Evolutionary conservation across 2,329 filamentous ascomycete species (phyloP), one percentile per base, ranked within the genome.

Genomic region (Cercospora sojina): DNA sequence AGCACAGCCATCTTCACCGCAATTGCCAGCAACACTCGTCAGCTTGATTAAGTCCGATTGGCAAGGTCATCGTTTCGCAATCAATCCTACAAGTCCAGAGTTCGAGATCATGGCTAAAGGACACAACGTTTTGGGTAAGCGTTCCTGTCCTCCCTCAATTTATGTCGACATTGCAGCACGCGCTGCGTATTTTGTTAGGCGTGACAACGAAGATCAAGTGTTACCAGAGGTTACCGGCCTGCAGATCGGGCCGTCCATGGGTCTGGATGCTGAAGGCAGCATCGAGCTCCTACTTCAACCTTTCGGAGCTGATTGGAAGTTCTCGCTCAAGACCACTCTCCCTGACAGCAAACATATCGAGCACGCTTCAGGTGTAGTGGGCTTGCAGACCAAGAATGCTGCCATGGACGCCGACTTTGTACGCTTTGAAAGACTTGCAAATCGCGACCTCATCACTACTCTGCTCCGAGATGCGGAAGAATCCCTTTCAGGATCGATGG

Each of bases 351-450:
- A 51, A 23, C 20, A 13, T 13, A 18, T 47, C n/a, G 20, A 59
- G 23, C 60, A 62, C 47, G 47, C 49, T 25, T 53, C 47, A 13
- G 60, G 60, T 12, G 18, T n/a, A 7, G 47, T 56, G 13, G 51
- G 60, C 23, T 23, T 56, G 10, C 60, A 62, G 8, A 56, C 29
- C 29, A 43, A 62, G 47, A 25, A 5, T 23, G 20, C 38, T 23
- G 7, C 12, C 16, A 31, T 61, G 59, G 29, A 55, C 5, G 31
- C 25, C 12, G 60, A 62, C 13, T 62, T 62, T 20, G 2, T 8
- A 13, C 60, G 60, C 47, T 62, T 62, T 23, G 47, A 62, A 29
- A 62, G 25, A 47, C 60, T 62, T 10, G 60, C 60, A 12, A 38
- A 38, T 47, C 31, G 35, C 18, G 20, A 31, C 16, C 43, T 25